Percentiles rank a stretch among this genome's conserved stretches.
phyloP scores from a whole-genome alignment of 805 yeast genomes.

The Hanseniaspora thailandica region DNA sequence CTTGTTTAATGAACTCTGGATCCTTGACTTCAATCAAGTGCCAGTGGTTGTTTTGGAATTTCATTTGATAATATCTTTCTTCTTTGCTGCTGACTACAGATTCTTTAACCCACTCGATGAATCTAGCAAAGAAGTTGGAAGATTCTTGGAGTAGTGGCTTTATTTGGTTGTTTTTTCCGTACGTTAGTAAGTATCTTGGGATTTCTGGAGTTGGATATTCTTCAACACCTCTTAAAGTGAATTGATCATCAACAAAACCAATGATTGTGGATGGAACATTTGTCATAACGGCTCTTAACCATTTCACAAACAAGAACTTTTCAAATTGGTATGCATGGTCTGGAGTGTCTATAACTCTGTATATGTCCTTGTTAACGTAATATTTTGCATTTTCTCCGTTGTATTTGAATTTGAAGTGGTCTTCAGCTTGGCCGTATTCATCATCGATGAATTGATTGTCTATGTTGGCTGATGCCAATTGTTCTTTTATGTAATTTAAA shows the following conservation, averaged over 20 bases:
- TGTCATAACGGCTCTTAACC: slow-evolving; percentile 88
- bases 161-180: slow-evolving; percentile 19
- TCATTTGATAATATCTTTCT: slow-evolving; percentile 25
- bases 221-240: slow-evolving; percentile 57
- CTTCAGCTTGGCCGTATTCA: not conserved
- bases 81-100: slow-evolving; percentile 25
- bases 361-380: slow-evolving; percentile 77
- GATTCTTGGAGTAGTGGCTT: slow-evolving; percentile 52
- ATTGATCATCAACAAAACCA: slow-evolving; percentile 73
- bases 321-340: slow-evolving; percentile 58
- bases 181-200: slow-evolving; percentile 48
- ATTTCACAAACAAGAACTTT: slow-evolving; percentile 59
- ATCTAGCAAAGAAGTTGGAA: slow-evolving; percentile 75
- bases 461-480: not conserved
- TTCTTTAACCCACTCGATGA: slow-evolving; percentile 62
- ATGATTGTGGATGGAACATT: slow-evolving; percentile 74
- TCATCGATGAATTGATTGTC: not conserved
- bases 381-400: slow-evolving; percentile 40
- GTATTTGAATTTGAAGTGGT: slow-evolving; percentile 3
- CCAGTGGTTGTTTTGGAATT: slow-evolving; percentile 38
- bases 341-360: slow-evolving; percentile 42
- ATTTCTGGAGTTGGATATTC: slow-evolving; percentile 65
- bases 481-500: not conserved
- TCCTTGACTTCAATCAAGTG: slow-evolving; percentile 37
- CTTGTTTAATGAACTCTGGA: slow-evolving; percentile 29